A percentile compares a stretch with the other conserved stretches of the same genome.
phyloP scores from a whole-genome alignment of 108 stramenopile species.

The Nitzschia palea region DNA sequence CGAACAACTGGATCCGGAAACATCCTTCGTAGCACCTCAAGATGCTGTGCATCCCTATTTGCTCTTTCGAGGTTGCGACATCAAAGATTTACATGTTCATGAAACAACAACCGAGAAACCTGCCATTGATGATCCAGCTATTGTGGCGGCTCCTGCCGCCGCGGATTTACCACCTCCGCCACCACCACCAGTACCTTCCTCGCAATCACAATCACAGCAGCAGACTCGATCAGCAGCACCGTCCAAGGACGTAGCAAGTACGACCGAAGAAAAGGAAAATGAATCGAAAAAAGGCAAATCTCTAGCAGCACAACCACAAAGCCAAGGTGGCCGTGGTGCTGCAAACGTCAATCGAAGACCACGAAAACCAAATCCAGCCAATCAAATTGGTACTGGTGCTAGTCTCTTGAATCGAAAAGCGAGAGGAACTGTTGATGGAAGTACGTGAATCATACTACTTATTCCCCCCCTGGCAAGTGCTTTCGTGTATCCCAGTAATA shows the following conservation, averaged over 20 bases:
- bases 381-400: conserved; percentile 71
- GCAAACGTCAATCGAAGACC: conserved; percentile 7
- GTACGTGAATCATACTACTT: conserved; percentile 26
- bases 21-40: conserved; percentile 75
- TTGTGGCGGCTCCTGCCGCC: conserved; percentile 4
- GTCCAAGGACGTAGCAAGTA: too few relatives aligned
- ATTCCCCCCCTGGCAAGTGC: not conserved
- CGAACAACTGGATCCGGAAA: conserved; percentile 51
- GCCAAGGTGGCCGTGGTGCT: conserved; percentile 17
- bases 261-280: not conserved
- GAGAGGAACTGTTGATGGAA: conserved; percentile 57
- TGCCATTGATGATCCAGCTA: conserved; percentile 13
- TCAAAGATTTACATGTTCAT: conserved; percentile 96
- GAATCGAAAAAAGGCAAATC: not conserved
- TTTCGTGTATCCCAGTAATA: not conserved
- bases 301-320: conserved; percentile 2
- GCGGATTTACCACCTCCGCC: not conserved
- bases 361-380: conserved; percentile 18
- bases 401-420: conserved; percentile 74
- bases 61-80: conserved; percentile 90
- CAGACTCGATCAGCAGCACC: not conserved
- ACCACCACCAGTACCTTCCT: not conserved
- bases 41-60: conserved; percentile 85
- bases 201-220: not conserved
- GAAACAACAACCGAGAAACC: conserved; percentile 40